A percentile compares a stretch with the other conserved stretches of the same genome.
phyloP scores from a whole-genome alignment of 2,329 filamentous ascomycete genomes.

The Nannizziopsis barbatae region DNA sequence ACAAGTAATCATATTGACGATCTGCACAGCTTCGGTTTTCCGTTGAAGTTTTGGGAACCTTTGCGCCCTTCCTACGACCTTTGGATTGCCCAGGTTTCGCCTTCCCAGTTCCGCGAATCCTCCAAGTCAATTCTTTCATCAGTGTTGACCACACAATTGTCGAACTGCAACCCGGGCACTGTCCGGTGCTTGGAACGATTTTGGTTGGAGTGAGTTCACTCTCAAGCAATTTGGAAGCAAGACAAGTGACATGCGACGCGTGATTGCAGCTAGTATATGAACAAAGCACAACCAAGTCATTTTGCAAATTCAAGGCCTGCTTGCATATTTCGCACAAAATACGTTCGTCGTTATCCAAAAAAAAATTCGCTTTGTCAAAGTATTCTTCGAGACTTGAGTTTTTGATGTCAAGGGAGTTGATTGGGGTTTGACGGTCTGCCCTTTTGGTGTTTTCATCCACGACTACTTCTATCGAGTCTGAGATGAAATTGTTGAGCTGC shows the following conservation, averaged over 20 bases:
- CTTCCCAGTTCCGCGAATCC: slow-evolving; percentile 49
- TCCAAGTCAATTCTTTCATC: slow-evolving; percentile 69
- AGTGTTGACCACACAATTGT: slow-evolving; percentile 61
- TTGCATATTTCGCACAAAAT: slow-evolving; percentile 43
- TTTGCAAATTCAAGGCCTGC: slow-evolving; percentile 25
- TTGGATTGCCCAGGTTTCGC: slow-evolving; percentile 25
- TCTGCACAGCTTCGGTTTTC: background rate
- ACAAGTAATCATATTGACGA: background rate
- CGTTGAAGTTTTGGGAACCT: background rate
- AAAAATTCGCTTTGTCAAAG: slow-evolving; percentile 41
- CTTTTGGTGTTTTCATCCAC: slow-evolving; percentile 37
- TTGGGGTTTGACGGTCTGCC: slow-evolving; percentile 20
- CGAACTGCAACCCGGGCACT: slow-evolving; percentile 58
- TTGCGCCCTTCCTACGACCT: background rate
- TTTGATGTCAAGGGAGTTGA: slow-evolving; percentile 42
- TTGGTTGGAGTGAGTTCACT: slow-evolving; percentile 27
- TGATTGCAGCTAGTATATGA: slow-evolving; percentile 38
- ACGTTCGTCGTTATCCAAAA: slow-evolving; percentile 30
- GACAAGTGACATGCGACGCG: slow-evolving; percentile 46
- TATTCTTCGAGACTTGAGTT: slow-evolving; percentile 42
- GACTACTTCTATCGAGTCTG: slow-evolving; percentile 42
- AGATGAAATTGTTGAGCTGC: slow-evolving; percentile 39
- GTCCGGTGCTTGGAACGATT: slow-evolving; percentile 56
- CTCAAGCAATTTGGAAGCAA: slow-evolving; percentile 43
- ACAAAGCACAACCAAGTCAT: slow-evolving; percentile 43